Evolutionary conservation across 345 rosid genomes (phyloP).

Genomic region (Eucalyptus decipiens): DNA sequence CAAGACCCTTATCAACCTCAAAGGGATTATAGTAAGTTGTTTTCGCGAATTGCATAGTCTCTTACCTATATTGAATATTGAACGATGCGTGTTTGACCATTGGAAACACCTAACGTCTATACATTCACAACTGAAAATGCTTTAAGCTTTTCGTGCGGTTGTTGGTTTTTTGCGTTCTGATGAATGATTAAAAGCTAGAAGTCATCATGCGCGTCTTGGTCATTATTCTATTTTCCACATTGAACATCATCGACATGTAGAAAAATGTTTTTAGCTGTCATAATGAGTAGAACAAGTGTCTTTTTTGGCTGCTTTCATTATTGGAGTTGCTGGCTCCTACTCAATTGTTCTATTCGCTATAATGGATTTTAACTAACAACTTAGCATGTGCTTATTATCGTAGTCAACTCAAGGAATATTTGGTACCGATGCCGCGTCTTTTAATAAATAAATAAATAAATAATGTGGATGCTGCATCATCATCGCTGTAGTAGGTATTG

Average conservation of each 20-base stretch:
- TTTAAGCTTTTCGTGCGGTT: not conserved
- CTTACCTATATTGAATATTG: not conserved
- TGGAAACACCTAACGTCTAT: not conserved
- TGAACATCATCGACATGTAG: not conserved
- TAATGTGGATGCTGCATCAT: not conserved
- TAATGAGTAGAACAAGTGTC: not conserved
- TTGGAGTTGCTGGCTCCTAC: not conserved
- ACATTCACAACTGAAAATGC: not conserved
- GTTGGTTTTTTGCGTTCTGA: not conserved
- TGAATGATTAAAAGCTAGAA: not conserved
- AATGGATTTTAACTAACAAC: not conserved
- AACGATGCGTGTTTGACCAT: not conserved
- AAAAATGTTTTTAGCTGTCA: not conserved
- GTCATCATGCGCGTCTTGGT: not conserved
- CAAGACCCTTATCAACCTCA: slow-evolving; percentile 51
- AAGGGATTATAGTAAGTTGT: slow-evolving; percentile 49
- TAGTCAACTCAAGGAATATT: not conserved
- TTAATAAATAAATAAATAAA: not conserved
- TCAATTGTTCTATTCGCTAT: not conserved
- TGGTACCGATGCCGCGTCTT: not conserved
- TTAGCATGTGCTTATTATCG: not conserved
- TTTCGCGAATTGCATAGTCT: not conserved
- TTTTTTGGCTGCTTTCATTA: not conserved
- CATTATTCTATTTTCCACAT: not conserved
- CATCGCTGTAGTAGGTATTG: not conserved